These are phyloP conservation scores for Combretum micranthum DNA, from an alignment of 345 rosid species.

Conservation along the genomic window DNA sequence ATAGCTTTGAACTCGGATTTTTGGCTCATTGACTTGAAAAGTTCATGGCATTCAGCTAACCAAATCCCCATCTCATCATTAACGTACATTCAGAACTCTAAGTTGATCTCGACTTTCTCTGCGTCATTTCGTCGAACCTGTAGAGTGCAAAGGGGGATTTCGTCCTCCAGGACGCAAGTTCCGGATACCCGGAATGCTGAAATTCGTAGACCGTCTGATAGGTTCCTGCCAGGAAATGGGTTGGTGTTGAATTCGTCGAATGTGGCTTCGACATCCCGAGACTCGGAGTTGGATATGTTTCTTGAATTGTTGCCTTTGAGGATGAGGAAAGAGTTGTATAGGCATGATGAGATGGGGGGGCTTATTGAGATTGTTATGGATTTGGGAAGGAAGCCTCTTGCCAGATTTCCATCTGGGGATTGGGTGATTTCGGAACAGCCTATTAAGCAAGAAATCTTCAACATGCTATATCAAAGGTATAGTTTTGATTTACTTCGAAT, in stretches of 20 bases:
- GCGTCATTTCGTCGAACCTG: constrained; percentile 61
- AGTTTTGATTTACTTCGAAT: background rate
- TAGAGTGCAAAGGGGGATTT: constrained; percentile 34
- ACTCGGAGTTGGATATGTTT: constrained; percentile 61
- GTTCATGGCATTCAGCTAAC: constrained; percentile 51
- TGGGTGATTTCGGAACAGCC: constrained; percentile 69
- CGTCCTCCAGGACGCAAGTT: constrained; percentile 31
- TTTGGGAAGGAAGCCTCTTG: constrained; percentile 82
- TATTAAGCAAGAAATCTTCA: constrained; percentile 60
- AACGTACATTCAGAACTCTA: constrained; percentile 19
- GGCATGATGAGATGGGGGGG: constrained; percentile 52
- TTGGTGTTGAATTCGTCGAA: constrained; percentile 22
- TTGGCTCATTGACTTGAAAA: constrained; percentile 61
- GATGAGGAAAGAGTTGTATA: constrained; percentile 47
- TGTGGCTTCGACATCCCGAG: constrained; percentile 27
- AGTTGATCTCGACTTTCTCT: constrained; percentile 31
- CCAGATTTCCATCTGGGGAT: constrained; percentile 92
- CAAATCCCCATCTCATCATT: constrained; percentile 36
- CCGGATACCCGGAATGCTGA: constrained; percentile 43
- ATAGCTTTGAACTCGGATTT: constrained; percentile 51
- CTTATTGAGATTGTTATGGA: constrained; percentile 94
- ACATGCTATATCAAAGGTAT: constrained; percentile 77
- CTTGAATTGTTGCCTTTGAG: constrained; percentile 65
- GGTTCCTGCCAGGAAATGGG: constrained; percentile 33
- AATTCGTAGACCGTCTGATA: constrained; percentile 48